Evolutionary conservation across 2,329 filamentous ascomycete genomes (phyloP), one percentile per base, ranked within the genome.

Genomic region (Aureobasidium subglaciale): DNA sequence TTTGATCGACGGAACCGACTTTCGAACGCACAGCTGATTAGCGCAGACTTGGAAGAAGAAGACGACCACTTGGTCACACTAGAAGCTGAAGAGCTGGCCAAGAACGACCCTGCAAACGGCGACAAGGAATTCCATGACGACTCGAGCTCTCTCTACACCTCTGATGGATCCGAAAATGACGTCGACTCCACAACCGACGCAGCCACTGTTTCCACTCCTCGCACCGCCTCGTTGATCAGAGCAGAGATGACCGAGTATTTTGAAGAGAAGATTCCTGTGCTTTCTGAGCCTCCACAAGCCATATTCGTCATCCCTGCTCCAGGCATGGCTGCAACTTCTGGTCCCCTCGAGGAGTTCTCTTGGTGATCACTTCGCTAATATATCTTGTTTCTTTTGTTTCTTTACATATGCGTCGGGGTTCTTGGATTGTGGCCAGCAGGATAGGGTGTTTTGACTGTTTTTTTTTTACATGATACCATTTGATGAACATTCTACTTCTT

Each of bases 271-370:
- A 62, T 64, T 34, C 60, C 59, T 11, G 63, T 65, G 13, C 46
- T 57, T 29, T 38, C 53, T 4, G 59, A 62, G n/a, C 55, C 61
- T 24, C 58, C 59, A 20, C 60, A 61, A 11, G 50, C 58, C 35
- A 13, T 35, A 18, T 29, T 37, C 20, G 56, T 48, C 40, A 57
- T 58, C 27, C 27, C 55, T 15, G 62, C 63, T 25, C 64, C 64
- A 2, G 65, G 64, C 20, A 68, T 68, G 65, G 63, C 61, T 45
- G 65, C 65, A 5, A 68, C 65, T 10, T 64, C 62, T 16, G 65
- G 65, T 5, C 65, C 65, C 10, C 56, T 68, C 11, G 62, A 67
- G 35, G 65, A 67, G 48, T 67, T 59, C 32, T 57, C 56, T 20
- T 56, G 48, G 35, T 41, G 48, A 52, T 40, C 13, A n/a, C 5